phyloP scores from a whole-genome alignment of 208 protist species.

The Trypanosoma scelopori region DNA sequence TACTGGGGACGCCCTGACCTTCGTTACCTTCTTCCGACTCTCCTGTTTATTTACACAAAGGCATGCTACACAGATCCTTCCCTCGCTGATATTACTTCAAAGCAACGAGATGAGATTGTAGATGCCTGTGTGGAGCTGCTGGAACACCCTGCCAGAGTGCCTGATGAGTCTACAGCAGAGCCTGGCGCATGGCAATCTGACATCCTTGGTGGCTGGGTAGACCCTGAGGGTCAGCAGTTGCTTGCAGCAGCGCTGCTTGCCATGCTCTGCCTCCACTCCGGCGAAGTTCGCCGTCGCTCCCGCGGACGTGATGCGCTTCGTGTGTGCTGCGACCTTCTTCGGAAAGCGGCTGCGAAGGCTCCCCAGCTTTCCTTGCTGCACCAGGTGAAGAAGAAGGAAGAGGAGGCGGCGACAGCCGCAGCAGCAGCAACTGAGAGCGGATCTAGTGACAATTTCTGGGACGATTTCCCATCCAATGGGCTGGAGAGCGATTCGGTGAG shows the following conservation, averaged over 20 bases:
- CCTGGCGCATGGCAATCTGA: conserved; percentile 71
- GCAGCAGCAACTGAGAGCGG: background rate
- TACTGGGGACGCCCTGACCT: conserved; percentile 80
- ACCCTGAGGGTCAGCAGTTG: conserved; percentile 58
- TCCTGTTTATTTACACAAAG: conserved; percentile 86
- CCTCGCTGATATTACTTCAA: conserved; percentile 45
- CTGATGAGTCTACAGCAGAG: conserved; percentile 11
- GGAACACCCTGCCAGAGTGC: conserved; percentile 50
- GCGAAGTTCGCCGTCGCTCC: conserved; percentile 46
- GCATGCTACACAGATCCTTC: conserved; percentile 77
- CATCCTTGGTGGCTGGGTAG: conserved; percentile 59
- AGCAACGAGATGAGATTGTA: conserved; percentile 51
- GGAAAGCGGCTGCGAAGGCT: conserved; percentile 20
- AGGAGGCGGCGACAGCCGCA: background rate
- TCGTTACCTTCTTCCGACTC: conserved; percentile 71
- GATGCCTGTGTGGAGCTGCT: conserved; percentile 60
- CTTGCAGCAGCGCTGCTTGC: conserved; percentile 63
- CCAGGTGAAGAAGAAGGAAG: background rate
- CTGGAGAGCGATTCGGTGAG: background rate
- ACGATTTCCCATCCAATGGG: background rate
- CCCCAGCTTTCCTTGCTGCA: conserved; percentile 10
- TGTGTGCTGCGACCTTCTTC: conserved; percentile 71
- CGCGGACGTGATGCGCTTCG: conserved; percentile 46
- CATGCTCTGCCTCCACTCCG: conserved; percentile 57
- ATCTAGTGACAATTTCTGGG: conserved; percentile 4